These are phyloP conservation scores for Hypsizygus ulmarius DNA, from an alignment of 1,284 basidiomycete species.

Conservation along the genomic window DNA sequence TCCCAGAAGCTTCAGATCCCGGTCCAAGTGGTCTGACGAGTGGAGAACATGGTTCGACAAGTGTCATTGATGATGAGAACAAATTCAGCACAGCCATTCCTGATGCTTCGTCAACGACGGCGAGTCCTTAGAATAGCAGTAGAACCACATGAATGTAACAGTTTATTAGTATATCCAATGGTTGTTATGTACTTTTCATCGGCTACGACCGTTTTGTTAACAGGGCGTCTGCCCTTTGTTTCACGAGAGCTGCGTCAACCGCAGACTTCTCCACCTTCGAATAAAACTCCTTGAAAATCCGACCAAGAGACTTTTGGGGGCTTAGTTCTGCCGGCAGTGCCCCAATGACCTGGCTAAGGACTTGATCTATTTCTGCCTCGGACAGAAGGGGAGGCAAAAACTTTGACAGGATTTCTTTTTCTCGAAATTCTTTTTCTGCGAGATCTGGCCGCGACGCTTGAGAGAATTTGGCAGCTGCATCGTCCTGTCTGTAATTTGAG, in stretches of 20 bases:
- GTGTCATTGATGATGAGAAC: background rate
- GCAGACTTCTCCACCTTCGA: conserved; percentile 52
- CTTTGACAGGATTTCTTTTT: conserved; percentile 51
- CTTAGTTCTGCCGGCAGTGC: conserved; percentile 26
- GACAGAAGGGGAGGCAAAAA: conserved; percentile 62
- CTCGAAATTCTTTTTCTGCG: conserved; percentile 58
- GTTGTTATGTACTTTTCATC: conserved; percentile 5
- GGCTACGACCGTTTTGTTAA: conserved; percentile 25
- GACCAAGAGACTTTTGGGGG: conserved; percentile 41
- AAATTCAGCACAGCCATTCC: conserved; percentile 5
- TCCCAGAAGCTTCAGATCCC: conserved; percentile 5
- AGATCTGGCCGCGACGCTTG: conserved; percentile 62
- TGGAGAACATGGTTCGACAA: background rate
- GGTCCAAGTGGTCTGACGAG: conserved; percentile 4
- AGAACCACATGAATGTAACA: conserved; percentile 8
- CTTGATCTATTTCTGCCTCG: conserved; percentile 50
- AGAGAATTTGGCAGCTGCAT: conserved; percentile 55
- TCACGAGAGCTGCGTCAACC: conserved; percentile 58
- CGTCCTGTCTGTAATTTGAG: conserved; percentile 40
- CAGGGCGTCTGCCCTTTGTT: conserved; percentile 44
- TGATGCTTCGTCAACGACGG: background rate
- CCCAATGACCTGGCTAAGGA: conserved; percentile 42
- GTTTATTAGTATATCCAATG: conserved; percentile 1
- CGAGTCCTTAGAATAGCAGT: background rate
- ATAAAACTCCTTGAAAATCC: conserved; percentile 63